Conservation (phyloP, 2,329 filamentous ascomycete species). For the Colletotrichum sp. region DNA sequence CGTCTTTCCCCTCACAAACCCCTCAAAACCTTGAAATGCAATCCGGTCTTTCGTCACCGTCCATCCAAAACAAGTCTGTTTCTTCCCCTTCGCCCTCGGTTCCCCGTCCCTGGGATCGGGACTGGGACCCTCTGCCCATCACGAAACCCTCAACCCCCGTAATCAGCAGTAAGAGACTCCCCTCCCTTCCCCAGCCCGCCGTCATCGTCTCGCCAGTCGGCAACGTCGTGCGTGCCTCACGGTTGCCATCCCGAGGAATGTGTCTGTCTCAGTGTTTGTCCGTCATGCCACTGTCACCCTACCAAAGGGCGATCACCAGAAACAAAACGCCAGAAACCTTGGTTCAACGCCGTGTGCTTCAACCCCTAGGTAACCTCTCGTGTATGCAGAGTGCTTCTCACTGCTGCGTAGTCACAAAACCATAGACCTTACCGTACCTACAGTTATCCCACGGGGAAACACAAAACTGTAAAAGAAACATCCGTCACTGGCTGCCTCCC, state of each 20-base stretch:
- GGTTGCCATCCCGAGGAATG: background rate
- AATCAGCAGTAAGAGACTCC: background rate
- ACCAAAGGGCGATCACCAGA: background rate
- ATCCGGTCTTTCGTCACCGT: background rate
- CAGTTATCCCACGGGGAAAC: background rate
- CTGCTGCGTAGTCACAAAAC: no score
- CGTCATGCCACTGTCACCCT: background rate
- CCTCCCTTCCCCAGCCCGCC: background rate
- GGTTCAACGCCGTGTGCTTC: background rate
- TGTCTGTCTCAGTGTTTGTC: background rate
- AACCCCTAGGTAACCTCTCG: background rate
- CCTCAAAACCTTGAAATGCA: conserved; percentile 3
- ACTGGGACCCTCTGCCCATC: background rate
- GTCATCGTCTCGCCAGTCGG: background rate
- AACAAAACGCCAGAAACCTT: background rate
- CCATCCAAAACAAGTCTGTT: background rate
- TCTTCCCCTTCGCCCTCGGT: background rate
- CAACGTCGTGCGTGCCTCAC: background rate
- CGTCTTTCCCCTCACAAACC: background rate
- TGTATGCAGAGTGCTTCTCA: background rate
- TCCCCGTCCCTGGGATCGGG: background rate
- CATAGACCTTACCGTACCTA: background rate
- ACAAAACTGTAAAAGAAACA: background rate
- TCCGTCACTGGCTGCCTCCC: background rate
- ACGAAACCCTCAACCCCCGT: background rate